Evolutionary conservation across 2,329 filamentous ascomycete genomes (phyloP).

Genomic region (Leptographium radiaticola): DNA sequence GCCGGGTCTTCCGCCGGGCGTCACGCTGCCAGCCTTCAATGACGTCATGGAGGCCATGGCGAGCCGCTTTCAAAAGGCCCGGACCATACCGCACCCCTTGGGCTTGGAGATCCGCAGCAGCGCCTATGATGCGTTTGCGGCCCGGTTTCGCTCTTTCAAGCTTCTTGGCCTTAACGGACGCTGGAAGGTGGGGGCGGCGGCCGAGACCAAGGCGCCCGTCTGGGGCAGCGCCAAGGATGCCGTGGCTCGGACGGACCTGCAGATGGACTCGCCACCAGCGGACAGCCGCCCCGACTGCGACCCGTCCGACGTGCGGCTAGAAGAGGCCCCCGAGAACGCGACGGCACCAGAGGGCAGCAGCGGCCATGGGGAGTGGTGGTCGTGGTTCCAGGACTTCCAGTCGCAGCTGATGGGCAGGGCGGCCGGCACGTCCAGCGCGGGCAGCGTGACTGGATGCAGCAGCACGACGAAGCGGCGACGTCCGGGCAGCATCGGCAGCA

Average conservation of each 20-base stretch:
- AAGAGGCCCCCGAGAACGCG: background rate
- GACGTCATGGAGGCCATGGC: conserved; percentile 12
- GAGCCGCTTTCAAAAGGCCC: conserved; percentile 6
- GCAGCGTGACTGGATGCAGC: background rate
- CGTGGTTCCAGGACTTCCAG: conserved; percentile 9
- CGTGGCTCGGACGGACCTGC: background rate
- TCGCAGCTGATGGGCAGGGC: background rate
- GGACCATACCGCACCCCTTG: conserved; percentile 7
- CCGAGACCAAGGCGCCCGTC: background rate
- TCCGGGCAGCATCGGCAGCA: conserved; percentile 8
- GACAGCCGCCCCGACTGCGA: background rate
- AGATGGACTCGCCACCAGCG: background rate
- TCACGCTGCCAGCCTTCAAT: conserved; percentile 8
- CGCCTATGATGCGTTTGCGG: conserved; percentile 10
- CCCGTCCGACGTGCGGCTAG: background rate
- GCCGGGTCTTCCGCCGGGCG: conserved; percentile 1
- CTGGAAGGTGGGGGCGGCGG: conserved; percentile 1
- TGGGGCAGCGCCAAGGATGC: background rate
- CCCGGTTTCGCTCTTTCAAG: conserved; percentile 11
- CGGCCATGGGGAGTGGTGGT: conserved; percentile 11
- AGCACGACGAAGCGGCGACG: background rate
- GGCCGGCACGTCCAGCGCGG: background rate
- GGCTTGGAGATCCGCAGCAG: conserved; percentile 7
- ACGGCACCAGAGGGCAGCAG: background rate
- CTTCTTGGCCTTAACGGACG: conserved; percentile 4